Conservation (phyloP, 306 rosid species). For the Adenanthera pavonina region DNA sequence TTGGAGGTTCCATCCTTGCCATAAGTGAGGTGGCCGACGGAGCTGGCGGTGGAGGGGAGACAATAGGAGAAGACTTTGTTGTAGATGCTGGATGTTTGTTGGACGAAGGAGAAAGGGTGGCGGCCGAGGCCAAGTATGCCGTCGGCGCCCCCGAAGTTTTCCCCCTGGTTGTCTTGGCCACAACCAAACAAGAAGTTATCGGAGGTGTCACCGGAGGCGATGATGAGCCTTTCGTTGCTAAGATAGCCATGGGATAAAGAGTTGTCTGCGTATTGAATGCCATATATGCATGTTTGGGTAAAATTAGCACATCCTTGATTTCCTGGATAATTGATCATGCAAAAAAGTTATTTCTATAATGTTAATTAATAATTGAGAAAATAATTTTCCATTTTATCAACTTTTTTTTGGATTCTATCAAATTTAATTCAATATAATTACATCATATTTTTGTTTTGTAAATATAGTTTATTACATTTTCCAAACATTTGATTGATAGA, state of each 20-base stretch:
- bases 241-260: neutral
- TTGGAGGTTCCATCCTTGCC: neutral
- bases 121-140: neutral
- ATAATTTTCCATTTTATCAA: no score
- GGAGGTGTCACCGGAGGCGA: neutral
- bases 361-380: neutral
- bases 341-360: neutral
- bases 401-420: no score
- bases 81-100: neutral
- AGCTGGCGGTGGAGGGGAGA: neutral
- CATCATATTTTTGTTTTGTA: no score
- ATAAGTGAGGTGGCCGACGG: neutral
- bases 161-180: neutral
- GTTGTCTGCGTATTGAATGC: no score
- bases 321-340: neutral
- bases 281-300: no score
- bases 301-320: neutral
- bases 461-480: no score
- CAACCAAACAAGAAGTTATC: slow-evolving; percentile 14
- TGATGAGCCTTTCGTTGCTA: neutral
- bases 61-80: neutral
- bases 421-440: no score
- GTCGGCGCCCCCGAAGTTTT: neutral
- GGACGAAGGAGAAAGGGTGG: neutral
- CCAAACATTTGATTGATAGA: no score